Conservation (phyloP, 495 filamentous ascomycete species). For the Penicillium ochrochloron region DNA sequence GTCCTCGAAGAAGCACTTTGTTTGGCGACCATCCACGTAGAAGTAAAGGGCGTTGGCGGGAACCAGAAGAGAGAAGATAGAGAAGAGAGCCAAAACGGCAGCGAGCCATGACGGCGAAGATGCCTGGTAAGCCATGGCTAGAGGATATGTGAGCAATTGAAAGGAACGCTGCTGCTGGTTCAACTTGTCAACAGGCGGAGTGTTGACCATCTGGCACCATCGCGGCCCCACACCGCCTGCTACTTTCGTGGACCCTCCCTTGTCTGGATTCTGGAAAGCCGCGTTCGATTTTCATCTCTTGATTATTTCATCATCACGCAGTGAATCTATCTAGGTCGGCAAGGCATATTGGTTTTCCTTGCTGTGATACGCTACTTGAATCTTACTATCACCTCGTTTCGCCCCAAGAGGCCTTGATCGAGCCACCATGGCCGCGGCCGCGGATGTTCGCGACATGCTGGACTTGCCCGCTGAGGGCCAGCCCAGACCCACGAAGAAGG, state of each 20-base stretch:
- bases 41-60: constrained; percentile 89
- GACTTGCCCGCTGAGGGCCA: constrained; percentile 71
- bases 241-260: constrained; percentile 22
- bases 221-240: constrained; percentile 30
- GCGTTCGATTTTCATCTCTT: constrained; percentile 28
- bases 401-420: constrained; percentile 11
- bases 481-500: constrained; percentile 73
- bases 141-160: constrained; percentile 20
- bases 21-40: constrained; percentile 80
- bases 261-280: constrained; percentile 15
- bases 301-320: constrained; percentile 12
- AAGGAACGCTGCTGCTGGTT: constrained; percentile 21
- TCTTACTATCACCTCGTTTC: not conserved
- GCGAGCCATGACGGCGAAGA: constrained; percentile 48
- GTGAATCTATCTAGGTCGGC: not conserved
- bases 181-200: constrained; percentile 27
- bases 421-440: constrained; percentile 67
- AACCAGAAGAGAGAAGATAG: constrained; percentile 51
- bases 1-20: constrained; percentile 94
- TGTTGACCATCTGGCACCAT: constrained; percentile 28
- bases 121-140: constrained; percentile 41
- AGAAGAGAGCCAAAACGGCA: constrained; percentile 40
- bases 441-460: constrained; percentile 91
- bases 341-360: not conserved
- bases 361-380: not conserved